These are phyloP conservation scores for Conoideocrella luteorostrata DNA, from an alignment of 2,329 filamentous ascomycete species.

Conservation along the genomic window DNA sequence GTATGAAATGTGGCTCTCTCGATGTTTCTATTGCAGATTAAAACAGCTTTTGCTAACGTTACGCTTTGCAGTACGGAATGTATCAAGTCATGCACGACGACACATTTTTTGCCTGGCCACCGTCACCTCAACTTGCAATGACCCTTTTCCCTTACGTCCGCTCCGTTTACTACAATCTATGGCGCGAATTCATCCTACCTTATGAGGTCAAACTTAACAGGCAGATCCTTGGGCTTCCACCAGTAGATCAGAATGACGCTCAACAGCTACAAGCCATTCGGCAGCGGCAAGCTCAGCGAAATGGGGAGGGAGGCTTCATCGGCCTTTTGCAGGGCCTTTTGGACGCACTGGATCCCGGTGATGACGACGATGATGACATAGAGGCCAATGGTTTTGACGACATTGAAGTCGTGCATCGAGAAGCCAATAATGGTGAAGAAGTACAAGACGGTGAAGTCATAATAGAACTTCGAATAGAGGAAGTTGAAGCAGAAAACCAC, in stretches of 20 bases:
- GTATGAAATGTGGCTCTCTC: too few species aligned
- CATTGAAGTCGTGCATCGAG: conserved; percentile 10
- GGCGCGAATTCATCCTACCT: conserved; percentile 37
- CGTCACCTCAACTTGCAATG: conserved; percentile 45
- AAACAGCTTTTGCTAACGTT: conserved; percentile 5
- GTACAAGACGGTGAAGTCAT: conserved; percentile 18
- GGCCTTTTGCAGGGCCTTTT: conserved; percentile 30
- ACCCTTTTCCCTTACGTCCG: conserved; percentile 41
- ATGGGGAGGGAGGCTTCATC: conserved; percentile 25
- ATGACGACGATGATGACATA: conserved; percentile 17
- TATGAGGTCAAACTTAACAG: conserved; percentile 44
- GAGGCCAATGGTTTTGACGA: conserved; percentile 12
- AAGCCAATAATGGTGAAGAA: conserved; percentile 15
- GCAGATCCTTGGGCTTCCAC: conserved; percentile 35
- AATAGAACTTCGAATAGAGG: conserved; percentile 28
- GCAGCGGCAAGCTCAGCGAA: conserved; percentile 12
- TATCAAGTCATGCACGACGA: conserved; percentile 38
- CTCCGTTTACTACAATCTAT: conserved; percentile 39
- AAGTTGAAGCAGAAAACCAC: conserved; percentile 17
- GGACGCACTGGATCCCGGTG: conserved; percentile 29
- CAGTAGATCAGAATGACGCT: conserved; percentile 16
- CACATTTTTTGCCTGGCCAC: conserved; percentile 45
- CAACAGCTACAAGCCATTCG: conserved; percentile 15
- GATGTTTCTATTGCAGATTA: not conserved
- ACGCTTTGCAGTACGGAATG: conserved; percentile 36